Evolutionary conservation across 345 rosid genomes (phyloP), one percentile per base, ranked within the genome.

Genomic region (Populus tremula): DNA sequence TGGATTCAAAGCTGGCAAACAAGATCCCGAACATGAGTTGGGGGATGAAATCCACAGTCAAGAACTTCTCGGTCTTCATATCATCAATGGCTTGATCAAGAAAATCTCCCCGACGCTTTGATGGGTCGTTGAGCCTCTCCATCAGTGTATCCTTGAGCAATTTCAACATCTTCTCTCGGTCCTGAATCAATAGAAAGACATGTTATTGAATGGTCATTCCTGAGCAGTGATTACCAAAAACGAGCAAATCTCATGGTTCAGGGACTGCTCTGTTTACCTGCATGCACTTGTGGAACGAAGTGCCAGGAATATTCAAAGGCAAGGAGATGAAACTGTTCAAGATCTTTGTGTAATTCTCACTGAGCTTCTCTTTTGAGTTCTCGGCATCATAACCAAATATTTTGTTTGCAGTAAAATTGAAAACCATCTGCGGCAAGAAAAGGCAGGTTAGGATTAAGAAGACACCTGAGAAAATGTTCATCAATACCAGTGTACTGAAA

Each of bases 221-320:
- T 31, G 74, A 45, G 20, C 50, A 2, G 16, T 14, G 56, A 38
- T n/a, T 8, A n/a, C 23, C 35, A 33, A 33, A 4, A 3, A 4
- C 2, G 11, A 10, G 10, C 13, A 68, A 39, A 68, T 33, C 18
- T 66, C 70, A 36, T 21, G 47, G 27, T 8, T 10, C 14, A 21
- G 25, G 33, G 29, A 27, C 21, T 17, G 5, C 66, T 31, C 33
- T 3, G 1, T 4, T 74, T 81, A 85, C 87, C 85, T 83, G 75
- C 43, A 87, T 70, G 78, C 89, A 85, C 53, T 77, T 84, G 65
- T 87, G 68, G 63, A 75, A 82, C 1, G 80, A 64, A 1, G 89
- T 86, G 45, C 87, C 87, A 8, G 84, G 87, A 16, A 84, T 59
- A 45, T 86, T 82, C 68, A 80, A 12, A 5, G 89, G 87, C 23